Evolutionary conservation across 1,139 yeast genomes (phyloP).

Genomic region (Taphrina communis): DNA sequence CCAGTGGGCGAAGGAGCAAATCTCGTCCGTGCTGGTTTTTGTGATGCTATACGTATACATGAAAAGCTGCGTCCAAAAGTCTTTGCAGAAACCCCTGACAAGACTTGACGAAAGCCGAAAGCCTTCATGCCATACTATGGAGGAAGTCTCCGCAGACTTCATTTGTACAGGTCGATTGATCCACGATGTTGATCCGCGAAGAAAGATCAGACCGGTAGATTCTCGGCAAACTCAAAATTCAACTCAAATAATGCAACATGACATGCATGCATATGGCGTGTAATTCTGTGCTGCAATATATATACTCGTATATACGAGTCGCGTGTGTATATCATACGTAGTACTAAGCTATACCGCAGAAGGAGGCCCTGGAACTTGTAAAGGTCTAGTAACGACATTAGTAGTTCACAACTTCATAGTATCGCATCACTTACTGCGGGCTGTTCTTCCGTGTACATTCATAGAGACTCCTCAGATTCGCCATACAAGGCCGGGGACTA

Average conservation of each 20-base stretch:
- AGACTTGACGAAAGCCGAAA: background rate
- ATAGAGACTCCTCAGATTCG: constrained; percentile 20
- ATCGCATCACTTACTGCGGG: constrained; percentile 19
- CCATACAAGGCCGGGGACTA: constrained; percentile 33
- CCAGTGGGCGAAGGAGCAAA: constrained; percentile 99
- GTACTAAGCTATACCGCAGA: background rate
- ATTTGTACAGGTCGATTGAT: background rate
- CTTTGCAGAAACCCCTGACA: background rate
- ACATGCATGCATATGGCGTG: no score
- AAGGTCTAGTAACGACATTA: constrained; percentile 8
- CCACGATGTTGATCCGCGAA: background rate
- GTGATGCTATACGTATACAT: background rate
- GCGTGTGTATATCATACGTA: no score
- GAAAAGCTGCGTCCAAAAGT: background rate
- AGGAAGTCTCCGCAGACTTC: background rate
- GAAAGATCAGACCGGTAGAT: background rate
- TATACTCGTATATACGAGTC: no score
- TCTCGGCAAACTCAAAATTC: background rate
- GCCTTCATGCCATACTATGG: background rate
- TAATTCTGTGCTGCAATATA: no score
- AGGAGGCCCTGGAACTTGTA: constrained; percentile 31
- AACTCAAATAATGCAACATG: no score
- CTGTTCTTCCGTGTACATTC: constrained; percentile 32
- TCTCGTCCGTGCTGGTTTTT: constrained; percentile 75
- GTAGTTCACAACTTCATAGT: no score